Base-by-base conservation (phyloP, 2,329 filamentous ascomycete species). In the Scolecobasidium constrictum region DNA sequence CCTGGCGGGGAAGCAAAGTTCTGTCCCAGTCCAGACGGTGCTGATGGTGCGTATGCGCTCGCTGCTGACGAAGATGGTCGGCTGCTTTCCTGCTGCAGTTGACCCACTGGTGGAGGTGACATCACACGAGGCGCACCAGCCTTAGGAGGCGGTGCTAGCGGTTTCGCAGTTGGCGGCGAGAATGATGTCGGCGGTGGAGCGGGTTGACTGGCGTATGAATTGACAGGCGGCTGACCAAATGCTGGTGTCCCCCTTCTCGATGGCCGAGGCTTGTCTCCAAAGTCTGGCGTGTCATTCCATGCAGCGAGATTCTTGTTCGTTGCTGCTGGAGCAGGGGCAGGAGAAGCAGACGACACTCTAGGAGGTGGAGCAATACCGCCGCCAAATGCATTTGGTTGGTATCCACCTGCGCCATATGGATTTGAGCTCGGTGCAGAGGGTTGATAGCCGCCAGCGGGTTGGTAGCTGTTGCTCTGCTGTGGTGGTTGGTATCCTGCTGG, bases 231-330 rank as follows among this genome's bases (percentile, higher is more conserved):
- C 83, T 77, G n/a, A 22, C 57, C 56, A 16, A 77, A 68, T 43
- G 72, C 78, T 2, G 88, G 86, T 1, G 90, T 95, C 36, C 72
- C 72, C 56, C 81, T 77, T 50, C 88, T 78, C 17, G 81, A 73
- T 12, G 76, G 73, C 9, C 9, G 9, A 43, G 74, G 67, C 66
- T 90, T 86, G 36, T 77, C 72, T 36, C 66, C 59, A 51, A 96
- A 78, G 44, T 94, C 75, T 1, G 92, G 92, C 40, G 93, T 82
- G 61, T 98, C 92, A 53, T 98, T 98, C 92, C 92, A 98, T 52
- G 84, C 83, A 20, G 81, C 77, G 49, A 81, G 80, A 49, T 83
- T 36, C 17, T 15, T 9, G 16, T 20, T 19, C n/a, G 19, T 13
- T 34, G 38, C 36, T 2, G 43, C 43, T 22, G 43, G 43, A 12